Evolutionary conservation across 2,329 filamentous ascomycete genomes (phyloP).

Genomic region (Ophiostoma sp.): DNA sequence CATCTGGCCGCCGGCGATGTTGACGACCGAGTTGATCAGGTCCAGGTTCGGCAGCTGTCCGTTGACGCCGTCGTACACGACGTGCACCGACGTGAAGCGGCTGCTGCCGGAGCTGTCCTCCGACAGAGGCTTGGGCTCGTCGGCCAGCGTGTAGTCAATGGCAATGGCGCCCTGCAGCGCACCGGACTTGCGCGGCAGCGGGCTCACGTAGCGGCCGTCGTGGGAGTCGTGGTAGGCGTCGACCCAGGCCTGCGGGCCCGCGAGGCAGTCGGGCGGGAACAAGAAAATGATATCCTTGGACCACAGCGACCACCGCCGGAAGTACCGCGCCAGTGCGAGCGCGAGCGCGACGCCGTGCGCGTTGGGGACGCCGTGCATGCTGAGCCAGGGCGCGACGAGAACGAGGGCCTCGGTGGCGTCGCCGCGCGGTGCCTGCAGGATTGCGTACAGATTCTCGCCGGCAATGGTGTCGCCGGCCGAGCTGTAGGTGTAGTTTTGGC

Average conservation of each 20-base stretch:
- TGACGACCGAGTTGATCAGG: slow-evolving; percentile 87
- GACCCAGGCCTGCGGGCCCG: slow-evolving; percentile 92
- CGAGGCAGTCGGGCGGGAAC: slow-evolving; percentile 79
- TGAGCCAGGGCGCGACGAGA: slow-evolving; percentile 81
- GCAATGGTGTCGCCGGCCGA: slow-evolving; percentile 67
- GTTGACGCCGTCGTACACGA: slow-evolving; percentile 93
- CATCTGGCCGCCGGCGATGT: slow-evolving; percentile 87
- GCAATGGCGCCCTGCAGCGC: slow-evolving; percentile 87
- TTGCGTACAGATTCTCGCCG: slow-evolving; percentile 88
- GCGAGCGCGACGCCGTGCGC: slow-evolving; percentile 80
- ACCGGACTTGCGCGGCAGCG: slow-evolving; percentile 83
- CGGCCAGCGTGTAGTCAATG: slow-evolving; percentile 84
- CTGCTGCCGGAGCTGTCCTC: slow-evolving; percentile 30
- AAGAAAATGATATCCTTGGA: slow-evolving; percentile 97
- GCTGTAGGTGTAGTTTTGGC: slow-evolving; percentile 80
- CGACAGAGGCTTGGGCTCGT: slow-evolving; percentile 1
- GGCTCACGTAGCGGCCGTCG: slow-evolving; percentile 60
- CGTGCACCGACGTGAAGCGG: slow-evolving; percentile 79
- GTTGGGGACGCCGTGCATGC: slow-evolving; percentile 72
- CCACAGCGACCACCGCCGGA: slow-evolving; percentile 97
- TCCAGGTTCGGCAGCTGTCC: slow-evolving; percentile 94
- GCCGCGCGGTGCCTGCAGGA: slow-evolving; percentile 86
- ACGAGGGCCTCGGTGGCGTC: slow-evolving; percentile 98
- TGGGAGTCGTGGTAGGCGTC: slow-evolving; percentile 95
- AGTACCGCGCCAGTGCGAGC: slow-evolving; percentile 84